Percentiles rank a stretch among this genome's conserved stretches.
Evolutionary conservation across 345 rosid species (phyloP).

Genomic region (Moricandia moricandioides): DNA sequence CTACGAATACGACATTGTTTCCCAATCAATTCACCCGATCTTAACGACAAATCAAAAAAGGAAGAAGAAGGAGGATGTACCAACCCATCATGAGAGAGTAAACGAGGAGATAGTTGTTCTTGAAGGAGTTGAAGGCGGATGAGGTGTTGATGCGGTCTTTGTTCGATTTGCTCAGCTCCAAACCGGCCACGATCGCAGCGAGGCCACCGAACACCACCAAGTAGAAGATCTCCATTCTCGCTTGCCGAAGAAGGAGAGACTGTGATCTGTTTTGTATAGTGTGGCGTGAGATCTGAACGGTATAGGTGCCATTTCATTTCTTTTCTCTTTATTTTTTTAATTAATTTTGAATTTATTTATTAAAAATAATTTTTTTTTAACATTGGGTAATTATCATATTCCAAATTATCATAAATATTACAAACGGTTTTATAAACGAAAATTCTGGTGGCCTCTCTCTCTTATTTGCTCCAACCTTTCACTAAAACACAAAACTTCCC

Average conservation of each 20-base stretch:
- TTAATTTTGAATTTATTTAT: too few relatives aligned
- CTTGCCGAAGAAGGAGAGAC: background rate
- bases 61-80: too few relatives aligned
- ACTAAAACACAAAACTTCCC: too few relatives aligned
- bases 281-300: background rate
- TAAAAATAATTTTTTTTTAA: too few relatives aligned
- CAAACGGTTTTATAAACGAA: too few relatives aligned
- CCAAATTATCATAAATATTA: too few relatives aligned
- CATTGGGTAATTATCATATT: too few relatives aligned
- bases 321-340: too few relatives aligned
- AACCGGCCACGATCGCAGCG: conserved; percentile 46
- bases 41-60: background rate
- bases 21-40: background rate
- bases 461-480: too few relatives aligned
- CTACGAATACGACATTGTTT: background rate
- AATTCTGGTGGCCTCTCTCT: too few relatives aligned
- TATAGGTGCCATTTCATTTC: too few relatives aligned
- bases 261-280: conserved; percentile 10
- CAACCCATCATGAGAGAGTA: conserved; percentile 85
- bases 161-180: conserved; percentile 65
- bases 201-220: conserved; percentile 56
- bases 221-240: conserved; percentile 60
- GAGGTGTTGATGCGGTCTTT: conserved; percentile 61
- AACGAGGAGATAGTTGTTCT: conserved; percentile 66
- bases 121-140: conserved; percentile 66